Evolutionary conservation across 1,284 basidiomycete species (phyloP).

Genomic region (Phylloporus sp.): DNA sequence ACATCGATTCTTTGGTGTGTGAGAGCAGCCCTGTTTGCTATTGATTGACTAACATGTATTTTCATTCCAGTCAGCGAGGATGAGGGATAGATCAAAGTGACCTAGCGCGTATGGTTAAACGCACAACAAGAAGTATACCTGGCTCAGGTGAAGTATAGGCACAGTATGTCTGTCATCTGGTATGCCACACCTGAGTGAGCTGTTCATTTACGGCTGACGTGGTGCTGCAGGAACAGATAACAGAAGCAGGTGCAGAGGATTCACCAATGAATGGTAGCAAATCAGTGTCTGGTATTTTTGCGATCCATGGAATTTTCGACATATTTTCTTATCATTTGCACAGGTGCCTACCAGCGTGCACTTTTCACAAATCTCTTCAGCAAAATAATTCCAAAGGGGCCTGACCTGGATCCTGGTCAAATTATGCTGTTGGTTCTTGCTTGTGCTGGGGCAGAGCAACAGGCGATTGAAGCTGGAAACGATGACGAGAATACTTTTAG

Average conservation of each 20-base stretch:
- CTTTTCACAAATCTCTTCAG: slow-evolving; percentile 57
- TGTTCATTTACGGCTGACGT: neutral
- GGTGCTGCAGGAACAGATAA: slow-evolving; percentile 43
- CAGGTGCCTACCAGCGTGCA: slow-evolving; percentile 64
- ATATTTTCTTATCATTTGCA: slow-evolving; percentile 9
- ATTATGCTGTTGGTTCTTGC: slow-evolving; percentile 70
- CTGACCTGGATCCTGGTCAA: slow-evolving; percentile 59
- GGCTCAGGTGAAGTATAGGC: slow-evolving; percentile 75
- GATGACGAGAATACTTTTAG: slow-evolving; percentile 53
- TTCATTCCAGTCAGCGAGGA: slow-evolving; percentile 46
- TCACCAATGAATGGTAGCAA: slow-evolving; percentile 36
- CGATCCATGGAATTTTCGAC: neutral
- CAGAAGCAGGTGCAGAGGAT: slow-evolving; percentile 33
- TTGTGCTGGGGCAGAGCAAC: slow-evolving; percentile 66
- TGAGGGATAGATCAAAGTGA: slow-evolving; percentile 46
- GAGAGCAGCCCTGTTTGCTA: neutral
- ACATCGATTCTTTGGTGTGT: slow-evolving; percentile 59
- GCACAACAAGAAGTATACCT: slow-evolving; percentile 71
- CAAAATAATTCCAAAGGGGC: slow-evolving; percentile 22
- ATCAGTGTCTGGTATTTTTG: slow-evolving; percentile 39
- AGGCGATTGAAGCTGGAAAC: slow-evolving; percentile 50
- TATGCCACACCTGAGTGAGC: slow-evolving; percentile 27
- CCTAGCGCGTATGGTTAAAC: slow-evolving; percentile 47
- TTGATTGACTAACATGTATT: neutral
- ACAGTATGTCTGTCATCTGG: slow-evolving; percentile 70